phyloP scores from a whole-genome alignment of 371 early-diverging fungal species.

The Mortierella sp. region DNA sequence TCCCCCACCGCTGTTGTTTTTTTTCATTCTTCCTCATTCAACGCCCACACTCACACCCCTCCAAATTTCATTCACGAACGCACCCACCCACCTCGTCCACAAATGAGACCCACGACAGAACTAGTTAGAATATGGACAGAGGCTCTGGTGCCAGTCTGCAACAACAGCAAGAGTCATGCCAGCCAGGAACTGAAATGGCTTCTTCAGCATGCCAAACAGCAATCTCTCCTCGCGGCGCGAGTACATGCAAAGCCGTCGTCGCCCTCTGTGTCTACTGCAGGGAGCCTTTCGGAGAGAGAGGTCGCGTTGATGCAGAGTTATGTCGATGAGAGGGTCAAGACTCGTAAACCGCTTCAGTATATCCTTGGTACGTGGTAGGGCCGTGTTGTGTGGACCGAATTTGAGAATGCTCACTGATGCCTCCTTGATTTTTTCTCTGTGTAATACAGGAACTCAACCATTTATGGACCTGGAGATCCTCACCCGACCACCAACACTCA shows the following conservation, averaged over 20 bases:
- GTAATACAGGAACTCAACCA: constrained; percentile 75
- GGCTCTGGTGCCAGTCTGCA: constrained; percentile 53
- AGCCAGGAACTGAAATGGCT: constrained; percentile 54
- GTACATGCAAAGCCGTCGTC: not conserved
- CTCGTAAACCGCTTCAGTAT: constrained; percentile 88
- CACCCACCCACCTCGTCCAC: not conserved
- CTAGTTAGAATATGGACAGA: constrained; percentile 45
- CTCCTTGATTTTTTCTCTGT: not conserved
- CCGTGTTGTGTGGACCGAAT: not conserved
- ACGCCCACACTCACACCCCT: not conserved
- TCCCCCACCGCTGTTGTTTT: too few relatives aligned
- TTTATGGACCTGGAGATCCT: constrained; percentile 84
- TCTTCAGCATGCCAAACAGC: constrained; percentile 35
- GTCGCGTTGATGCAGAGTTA: constrained; percentile 48
- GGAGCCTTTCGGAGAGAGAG: constrained; percentile 20
- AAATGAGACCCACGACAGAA: constrained; percentile 21
- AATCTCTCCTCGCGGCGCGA: not conserved
- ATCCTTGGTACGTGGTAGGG: constrained; percentile 69
- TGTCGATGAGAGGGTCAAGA: constrained; percentile 66
- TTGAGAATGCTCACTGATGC: not conserved
- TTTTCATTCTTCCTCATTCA: not conserved
- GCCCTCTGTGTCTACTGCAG: not conserved
- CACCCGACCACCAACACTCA: constrained; percentile 82
- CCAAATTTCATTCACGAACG: not conserved
- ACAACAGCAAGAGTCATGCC: constrained; percentile 49